A percentile compares a stretch with the other conserved stretches of the same genome.
These are phyloP conservation scores for Rhodotorula toruloides DNA, from an alignment of 768 basidiomycete species.

Conservation along the genomic window DNA sequence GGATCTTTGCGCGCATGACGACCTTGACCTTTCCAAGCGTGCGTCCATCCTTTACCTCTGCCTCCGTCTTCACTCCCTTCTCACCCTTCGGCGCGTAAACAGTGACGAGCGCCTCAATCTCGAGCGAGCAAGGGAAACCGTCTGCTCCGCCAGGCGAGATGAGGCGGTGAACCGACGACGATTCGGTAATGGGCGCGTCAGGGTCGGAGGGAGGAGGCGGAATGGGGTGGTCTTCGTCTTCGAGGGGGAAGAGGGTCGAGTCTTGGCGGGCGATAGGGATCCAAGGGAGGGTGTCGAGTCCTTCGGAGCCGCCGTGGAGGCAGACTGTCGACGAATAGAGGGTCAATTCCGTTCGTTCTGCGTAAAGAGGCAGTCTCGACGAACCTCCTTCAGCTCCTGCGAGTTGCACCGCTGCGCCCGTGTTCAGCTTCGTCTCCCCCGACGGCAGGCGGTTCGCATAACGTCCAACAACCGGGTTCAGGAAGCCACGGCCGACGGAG, in stretches of 20 bases:
- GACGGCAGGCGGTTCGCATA: constrained; percentile 36
- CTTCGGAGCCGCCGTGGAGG: constrained; percentile 33
- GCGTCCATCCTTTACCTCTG: not conserved
- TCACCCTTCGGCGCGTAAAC: constrained; percentile 1
- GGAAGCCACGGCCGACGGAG: constrained; percentile 5
- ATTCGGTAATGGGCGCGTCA: constrained; percentile 1
- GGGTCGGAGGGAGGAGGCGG: constrained; percentile 14
- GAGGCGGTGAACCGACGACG: constrained; percentile 13
- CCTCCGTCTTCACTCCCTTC: constrained; percentile 1
- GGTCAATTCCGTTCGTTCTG: not conserved
- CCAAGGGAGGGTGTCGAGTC: constrained; percentile 34
- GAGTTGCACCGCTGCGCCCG: constrained; percentile 9
- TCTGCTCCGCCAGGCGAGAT: constrained; percentile 26
- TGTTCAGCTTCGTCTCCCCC: not conserved
- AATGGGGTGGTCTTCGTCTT: constrained; percentile 17
- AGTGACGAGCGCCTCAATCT: constrained; percentile 15
- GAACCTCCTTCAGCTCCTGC: constrained; percentile 9
- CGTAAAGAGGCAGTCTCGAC: not conserved
- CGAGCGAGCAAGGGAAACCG: constrained; percentile 35
- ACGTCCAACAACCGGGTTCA: constrained; percentile 18
- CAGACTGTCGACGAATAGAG: constrained; percentile 10
- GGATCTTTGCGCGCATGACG: constrained; percentile 32
- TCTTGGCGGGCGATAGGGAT: constrained; percentile 5
- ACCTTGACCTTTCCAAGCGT: constrained; percentile 20
- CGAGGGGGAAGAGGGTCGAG: constrained; percentile 20